Evolutionary conservation across 768 basidiomycete genomes (phyloP).

Genomic region (Lentinula sp.): DNA sequence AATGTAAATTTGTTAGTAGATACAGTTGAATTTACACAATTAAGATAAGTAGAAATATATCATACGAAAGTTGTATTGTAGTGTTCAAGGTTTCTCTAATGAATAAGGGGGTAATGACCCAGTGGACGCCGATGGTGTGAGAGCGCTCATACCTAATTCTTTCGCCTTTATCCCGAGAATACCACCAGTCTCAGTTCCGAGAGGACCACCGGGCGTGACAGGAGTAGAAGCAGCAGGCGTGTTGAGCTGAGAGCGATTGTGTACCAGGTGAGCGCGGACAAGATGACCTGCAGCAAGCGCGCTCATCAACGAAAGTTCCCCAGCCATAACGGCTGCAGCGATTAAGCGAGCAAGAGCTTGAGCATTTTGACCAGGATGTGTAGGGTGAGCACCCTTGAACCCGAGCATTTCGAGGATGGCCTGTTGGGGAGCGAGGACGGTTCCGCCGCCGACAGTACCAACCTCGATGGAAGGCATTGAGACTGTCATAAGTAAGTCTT

Average conservation of each 20-base stretch:
- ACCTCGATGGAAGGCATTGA: slow-evolving; percentile 99
- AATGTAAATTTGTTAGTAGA: background rate
- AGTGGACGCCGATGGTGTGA: slow-evolving; percentile 30
- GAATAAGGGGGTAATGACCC: slow-evolving; percentile 39
- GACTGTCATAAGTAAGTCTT: slow-evolving; percentile 88
- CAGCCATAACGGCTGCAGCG: slow-evolving; percentile 93
- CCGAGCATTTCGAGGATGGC: slow-evolving; percentile 94
- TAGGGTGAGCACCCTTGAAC: slow-evolving; percentile 82
- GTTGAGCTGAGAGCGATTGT: slow-evolving; percentile 80
- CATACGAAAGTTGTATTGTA: background rate
- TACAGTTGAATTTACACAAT: background rate
- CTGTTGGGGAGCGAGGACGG: slow-evolving; percentile 84
- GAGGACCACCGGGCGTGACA: slow-evolving; percentile 51
- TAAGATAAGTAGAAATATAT: background rate
- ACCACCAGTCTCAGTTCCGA: slow-evolving; percentile 9
- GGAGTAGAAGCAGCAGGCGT: slow-evolving; percentile 68
- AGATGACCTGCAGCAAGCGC: slow-evolving; percentile 94
- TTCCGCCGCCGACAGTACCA: slow-evolving; percentile 96
- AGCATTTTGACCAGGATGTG: slow-evolving; percentile 84
- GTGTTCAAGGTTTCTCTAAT: slow-evolving; percentile 7
- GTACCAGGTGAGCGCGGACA: slow-evolving; percentile 87
- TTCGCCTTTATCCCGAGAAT: slow-evolving; percentile 2
- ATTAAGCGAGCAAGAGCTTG: slow-evolving; percentile 87
- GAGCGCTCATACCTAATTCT: slow-evolving; percentile 4
- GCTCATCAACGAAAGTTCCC: slow-evolving; percentile 86